These are phyloP conservation scores for Nothomitra cinnamomea DNA, from an alignment of 2,329 filamentous ascomycete species.

Conservation along the genomic window DNA sequence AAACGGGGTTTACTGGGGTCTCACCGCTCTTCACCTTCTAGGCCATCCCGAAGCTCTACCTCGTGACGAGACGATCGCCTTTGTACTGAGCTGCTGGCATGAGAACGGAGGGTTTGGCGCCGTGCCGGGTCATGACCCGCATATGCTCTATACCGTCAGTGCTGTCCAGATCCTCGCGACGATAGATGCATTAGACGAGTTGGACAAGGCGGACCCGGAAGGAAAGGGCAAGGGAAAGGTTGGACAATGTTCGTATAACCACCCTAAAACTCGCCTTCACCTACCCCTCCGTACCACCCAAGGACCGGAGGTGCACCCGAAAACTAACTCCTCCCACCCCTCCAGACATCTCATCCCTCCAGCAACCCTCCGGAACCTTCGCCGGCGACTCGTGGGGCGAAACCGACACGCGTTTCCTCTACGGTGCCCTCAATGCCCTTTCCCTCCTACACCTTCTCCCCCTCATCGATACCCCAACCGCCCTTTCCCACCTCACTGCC, in stretches of 20 bases:
- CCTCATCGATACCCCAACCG: conserved; percentile 62
- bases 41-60: conserved; percentile 67
- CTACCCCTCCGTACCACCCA: conserved; percentile 47
- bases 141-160: conserved; percentile 92
- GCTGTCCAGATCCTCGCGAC: conserved; percentile 85
- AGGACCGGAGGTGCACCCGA: no score
- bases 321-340: no score
- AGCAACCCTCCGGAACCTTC: conserved; percentile 48
- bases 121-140: conserved; percentile 83
- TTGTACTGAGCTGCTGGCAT: conserved; percentile 88
- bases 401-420: conserved; percentile 86
- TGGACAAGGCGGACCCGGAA: conserved; percentile 50
- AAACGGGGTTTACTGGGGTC: conserved; percentile 92
- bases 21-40: conserved; percentile 76
- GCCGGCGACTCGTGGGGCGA: conserved; percentile 94
- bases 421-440: conserved; percentile 74
- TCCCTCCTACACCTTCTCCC: conserved; percentile 63
- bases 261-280: not conserved
- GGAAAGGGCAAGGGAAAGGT: conserved; percentile 55
- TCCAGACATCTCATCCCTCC: no score
- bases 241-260: conserved; percentile 52
- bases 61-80: conserved; percentile 65
- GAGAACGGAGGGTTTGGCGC: conserved; percentile 83
- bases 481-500: conserved; percentile 58
- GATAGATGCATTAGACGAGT: conserved; percentile 66